Base-by-base conservation (phyloP, 495 filamentous ascomycete species). In the Platismatia glauca region DNA sequence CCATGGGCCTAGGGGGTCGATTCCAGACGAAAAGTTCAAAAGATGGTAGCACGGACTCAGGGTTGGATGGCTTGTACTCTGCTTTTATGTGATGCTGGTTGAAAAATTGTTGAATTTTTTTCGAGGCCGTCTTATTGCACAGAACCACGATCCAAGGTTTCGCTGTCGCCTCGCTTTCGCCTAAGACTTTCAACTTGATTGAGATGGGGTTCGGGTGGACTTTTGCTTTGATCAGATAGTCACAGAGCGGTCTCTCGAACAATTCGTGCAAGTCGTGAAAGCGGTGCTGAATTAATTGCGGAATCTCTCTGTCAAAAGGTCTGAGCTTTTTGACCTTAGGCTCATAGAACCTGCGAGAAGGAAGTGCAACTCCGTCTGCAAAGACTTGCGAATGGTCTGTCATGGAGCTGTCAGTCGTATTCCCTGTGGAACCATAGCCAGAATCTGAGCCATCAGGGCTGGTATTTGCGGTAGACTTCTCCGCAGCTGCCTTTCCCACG, bases 261-360 rank as follows among this genome's bases (percentile, higher is more conserved):
- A 66, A 48, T 27, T 69, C 68, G 18, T 50, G 35, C 52, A 73
- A 57, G 55, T 73, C 71, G 33, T 62, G 35, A 53, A 71, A 71
- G 7, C 71, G 70, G n/a, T 72, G 18, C 55, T 61, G 57, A 27
- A n/a, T 57, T 58, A 24, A 46, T 33, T 50, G 58, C 16, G 48
- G 64, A 57, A 35, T 69, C 44, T 34, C 64, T 35, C 62, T 58
- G 64, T 41, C 64, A 41, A 64, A 71, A 64, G 38, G 34, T 9
- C 57, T 61, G n/a, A 68, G 61, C 53, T 60, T 66, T 16, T 24
- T 52, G 31, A 55, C 62, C 33, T 57, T 56, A 43, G 22, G 29
- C 20, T 58, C 29, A 20, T 57, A 57, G 20, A 46, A 8, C 1
- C 16, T 24, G 38, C 59, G 46, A 24, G 24, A n/a, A 34, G 29